A percentile compares a stretch with the other conserved stretches of the same genome.
Evolutionary conservation across 179 eudicot genomes (phyloP).

Genomic region (Patellifolia procumbens): DNA sequence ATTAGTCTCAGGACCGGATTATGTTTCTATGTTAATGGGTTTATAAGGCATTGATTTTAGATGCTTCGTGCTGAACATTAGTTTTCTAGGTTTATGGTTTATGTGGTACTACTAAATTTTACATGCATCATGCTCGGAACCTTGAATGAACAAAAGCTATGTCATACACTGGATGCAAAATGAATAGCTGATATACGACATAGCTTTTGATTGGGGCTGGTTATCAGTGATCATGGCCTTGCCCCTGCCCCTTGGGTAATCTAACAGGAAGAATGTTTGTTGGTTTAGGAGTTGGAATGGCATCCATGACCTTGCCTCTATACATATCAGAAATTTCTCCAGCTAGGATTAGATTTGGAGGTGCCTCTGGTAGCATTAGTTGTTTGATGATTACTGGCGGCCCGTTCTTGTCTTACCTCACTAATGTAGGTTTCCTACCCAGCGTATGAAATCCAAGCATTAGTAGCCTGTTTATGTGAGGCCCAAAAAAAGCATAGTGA

Average conservation of each 20-base stretch:
- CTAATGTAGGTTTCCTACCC: conserved; percentile 56
- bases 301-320: conserved; percentile 60
- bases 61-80: background rate
- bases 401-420: conserved; percentile 52
- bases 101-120: background rate
- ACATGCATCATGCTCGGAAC: background rate
- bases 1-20: background rate
- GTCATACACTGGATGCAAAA: background rate
- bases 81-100: background rate
- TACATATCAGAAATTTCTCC: conserved; percentile 62
- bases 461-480: background rate
- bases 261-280: conserved; percentile 40
- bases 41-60: background rate
- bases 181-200: no score
- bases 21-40: background rate
- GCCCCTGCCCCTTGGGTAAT: conserved; percentile 48
- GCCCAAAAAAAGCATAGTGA: background rate
- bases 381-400: conserved; percentile 57
- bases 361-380: conserved; percentile 62
- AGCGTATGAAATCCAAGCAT: conserved; percentile 21
- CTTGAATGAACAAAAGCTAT: background rate
- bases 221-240: conserved; percentile 42
- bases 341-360: conserved; percentile 52
- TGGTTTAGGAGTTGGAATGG: conserved; percentile 45
- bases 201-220: no score